phyloP scores from a whole-genome alignment of 805 yeast species.

The Spathaspora hagerdaliae region DNA sequence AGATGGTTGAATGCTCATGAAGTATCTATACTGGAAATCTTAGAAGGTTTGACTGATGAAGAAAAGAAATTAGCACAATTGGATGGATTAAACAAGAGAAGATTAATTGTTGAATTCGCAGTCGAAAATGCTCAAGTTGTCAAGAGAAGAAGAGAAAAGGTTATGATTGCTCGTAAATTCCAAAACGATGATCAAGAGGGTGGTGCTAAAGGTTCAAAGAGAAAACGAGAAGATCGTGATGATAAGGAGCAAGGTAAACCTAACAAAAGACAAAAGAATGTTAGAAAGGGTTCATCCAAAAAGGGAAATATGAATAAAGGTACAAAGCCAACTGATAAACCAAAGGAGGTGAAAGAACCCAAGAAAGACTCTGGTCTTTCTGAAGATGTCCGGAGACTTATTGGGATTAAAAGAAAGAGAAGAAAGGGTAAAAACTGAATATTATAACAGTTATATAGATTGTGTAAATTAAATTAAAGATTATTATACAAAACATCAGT shows the following conservation, averaged over 20 bases:
- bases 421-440: conserved; percentile 41
- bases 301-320: conserved; percentile 46
- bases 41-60: conserved; percentile 67
- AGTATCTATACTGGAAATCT: conserved; percentile 66
- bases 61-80: conserved; percentile 53
- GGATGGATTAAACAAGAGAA: conserved; percentile 60
- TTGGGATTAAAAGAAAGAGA: conserved; percentile 66
- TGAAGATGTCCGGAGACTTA: conserved; percentile 57
- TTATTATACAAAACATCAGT: neutral
- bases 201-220: conserved; percentile 13
- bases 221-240: conserved; percentile 20
- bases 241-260: conserved; percentile 10
- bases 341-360: conserved; percentile 14
- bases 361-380: conserved; percentile 35
- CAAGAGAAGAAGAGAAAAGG: conserved; percentile 79
- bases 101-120: conserved; percentile 91
- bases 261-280: conserved; percentile 18
- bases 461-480: neutral
- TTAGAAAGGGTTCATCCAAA: conserved; percentile 26
- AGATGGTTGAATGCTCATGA: conserved; percentile 96
- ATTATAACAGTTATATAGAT: neutral
- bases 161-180: conserved; percentile 36
- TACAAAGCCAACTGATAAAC: conserved; percentile 14
- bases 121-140: conserved; percentile 92
- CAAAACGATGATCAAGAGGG: conserved; percentile 9